phyloP scores from a whole-genome alignment of 768 basidiomycete species.

The Termitomyces bulborhizus region DNA sequence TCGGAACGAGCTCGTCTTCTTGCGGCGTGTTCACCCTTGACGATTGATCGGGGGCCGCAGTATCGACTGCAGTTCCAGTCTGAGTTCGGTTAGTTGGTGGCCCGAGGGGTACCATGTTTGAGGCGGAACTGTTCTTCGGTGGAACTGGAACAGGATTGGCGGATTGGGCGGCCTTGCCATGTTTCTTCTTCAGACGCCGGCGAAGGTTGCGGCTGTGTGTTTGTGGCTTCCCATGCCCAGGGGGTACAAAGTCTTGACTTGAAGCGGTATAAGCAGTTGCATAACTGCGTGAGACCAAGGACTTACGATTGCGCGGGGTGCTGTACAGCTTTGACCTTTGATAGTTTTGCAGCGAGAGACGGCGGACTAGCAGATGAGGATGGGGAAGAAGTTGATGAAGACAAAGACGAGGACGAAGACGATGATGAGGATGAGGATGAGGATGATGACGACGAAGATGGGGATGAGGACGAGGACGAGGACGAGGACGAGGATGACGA shows the following conservation, averaged over 20 bases:
- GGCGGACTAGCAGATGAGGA: constrained; percentile 14
- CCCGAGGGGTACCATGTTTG: constrained; percentile 43
- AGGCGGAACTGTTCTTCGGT: constrained; percentile 26
- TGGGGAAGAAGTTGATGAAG: not conserved
- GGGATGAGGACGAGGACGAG: constrained; percentile 10
- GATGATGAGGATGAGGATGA: constrained; percentile 19
- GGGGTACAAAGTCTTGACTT: constrained; percentile 9
- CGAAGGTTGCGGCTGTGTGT: constrained; percentile 10
- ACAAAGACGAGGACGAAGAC: constrained; percentile 14
- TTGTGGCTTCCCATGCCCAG: constrained; percentile 14
- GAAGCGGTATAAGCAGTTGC: not conserved
- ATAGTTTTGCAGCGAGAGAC: constrained; percentile 9
- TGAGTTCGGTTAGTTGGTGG: not conserved
- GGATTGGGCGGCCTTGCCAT: constrained; percentile 14
- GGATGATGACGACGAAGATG: constrained; percentile 26
- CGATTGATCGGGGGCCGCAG: not conserved
- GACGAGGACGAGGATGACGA: constrained; percentile 12
- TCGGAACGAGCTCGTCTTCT: not conserved
- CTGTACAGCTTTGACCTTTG: not conserved
- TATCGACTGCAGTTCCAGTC: not conserved
- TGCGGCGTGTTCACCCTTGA: not conserved
- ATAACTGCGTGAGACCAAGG: not conserved
- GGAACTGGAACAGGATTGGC: constrained; percentile 12
- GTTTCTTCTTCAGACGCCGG: constrained; percentile 15
- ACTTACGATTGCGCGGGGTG: constrained; percentile 8